These are phyloP conservation scores for Clausena lansium DNA, from an alignment of 345 rosid genomes.

Conservation along the genomic window DNA sequence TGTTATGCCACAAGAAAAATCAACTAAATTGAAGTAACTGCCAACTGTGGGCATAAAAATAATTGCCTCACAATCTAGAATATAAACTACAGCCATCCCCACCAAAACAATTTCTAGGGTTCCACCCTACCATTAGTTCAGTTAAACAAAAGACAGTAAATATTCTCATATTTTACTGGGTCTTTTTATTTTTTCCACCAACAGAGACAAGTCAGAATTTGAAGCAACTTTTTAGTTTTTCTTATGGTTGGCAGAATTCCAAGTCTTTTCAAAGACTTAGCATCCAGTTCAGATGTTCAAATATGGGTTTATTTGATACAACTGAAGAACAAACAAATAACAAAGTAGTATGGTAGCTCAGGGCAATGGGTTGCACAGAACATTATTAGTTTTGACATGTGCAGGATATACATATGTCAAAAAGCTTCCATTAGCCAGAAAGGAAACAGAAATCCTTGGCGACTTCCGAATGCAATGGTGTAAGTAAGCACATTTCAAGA, in stretches of 20 bases:
- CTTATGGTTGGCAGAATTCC: neutral
- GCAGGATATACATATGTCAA: neutral
- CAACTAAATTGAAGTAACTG: slow-evolving; percentile 13
- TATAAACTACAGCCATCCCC: neutral
- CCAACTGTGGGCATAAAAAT: slow-evolving; percentile 1
- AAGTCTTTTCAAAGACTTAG: neutral
- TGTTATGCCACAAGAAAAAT: slow-evolving; percentile 9
- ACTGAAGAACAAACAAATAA: neutral
- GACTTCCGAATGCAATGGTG: neutral
- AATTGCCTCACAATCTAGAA: neutral
- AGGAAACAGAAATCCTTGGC: neutral
- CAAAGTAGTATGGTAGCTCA: neutral
- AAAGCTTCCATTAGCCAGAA: neutral
- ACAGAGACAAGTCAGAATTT: neutral
- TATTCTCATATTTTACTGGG: neutral
- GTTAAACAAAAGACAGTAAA: neutral
- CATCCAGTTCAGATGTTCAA: neutral
- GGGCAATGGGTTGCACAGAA: neutral
- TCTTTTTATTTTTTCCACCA: neutral
- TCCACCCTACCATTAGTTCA: neutral
- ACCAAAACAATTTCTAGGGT: neutral
- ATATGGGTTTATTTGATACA: neutral
- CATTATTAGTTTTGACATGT: neutral
- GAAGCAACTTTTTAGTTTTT: neutral
- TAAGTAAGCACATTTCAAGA: neutral